Percentiles rank a stretch among this genome's conserved stretches.
These are phyloP conservation scores for Nannochloropsis limnetica DNA, from an alignment of 352 stramenopile genomes.

Conservation along the genomic window DNA sequence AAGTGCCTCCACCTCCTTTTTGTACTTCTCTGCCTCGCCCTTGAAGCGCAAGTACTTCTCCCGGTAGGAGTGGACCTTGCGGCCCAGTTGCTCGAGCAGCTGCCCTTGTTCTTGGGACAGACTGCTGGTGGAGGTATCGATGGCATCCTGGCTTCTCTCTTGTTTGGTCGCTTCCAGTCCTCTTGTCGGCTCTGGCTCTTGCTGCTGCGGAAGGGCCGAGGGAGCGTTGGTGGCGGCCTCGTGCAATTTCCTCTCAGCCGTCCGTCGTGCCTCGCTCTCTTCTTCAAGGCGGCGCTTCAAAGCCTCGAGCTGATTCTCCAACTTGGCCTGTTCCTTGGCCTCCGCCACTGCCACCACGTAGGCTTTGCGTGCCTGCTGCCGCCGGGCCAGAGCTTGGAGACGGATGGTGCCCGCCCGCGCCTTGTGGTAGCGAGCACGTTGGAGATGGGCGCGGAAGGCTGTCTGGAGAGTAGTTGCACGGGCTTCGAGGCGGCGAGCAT, in stretches of 20 bases:
- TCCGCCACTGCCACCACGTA: conserved; percentile 56
- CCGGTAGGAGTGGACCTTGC: background rate
- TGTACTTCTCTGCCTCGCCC: background rate
- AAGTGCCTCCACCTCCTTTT: conserved; percentile 20
- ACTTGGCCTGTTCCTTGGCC: conserved; percentile 82
- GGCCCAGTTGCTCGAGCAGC: background rate
- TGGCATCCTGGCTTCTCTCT: background rate
- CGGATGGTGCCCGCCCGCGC: conserved; percentile 36
- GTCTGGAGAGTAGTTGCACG: background rate
- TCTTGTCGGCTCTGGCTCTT: background rate
- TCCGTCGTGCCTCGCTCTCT: conserved; percentile 65
- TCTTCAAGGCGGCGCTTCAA: conserved; percentile 79
- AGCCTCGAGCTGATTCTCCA: conserved; percentile 85
- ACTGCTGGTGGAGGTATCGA: background rate
- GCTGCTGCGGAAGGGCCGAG: background rate
- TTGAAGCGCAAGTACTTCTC: conserved; percentile 15
- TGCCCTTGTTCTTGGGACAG: conserved; percentile 24
- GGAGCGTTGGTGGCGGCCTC: background rate
- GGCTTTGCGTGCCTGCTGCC: conserved; percentile 34
- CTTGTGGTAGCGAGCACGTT: background rate
- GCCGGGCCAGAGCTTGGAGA: conserved; percentile 43
- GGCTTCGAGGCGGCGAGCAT: background rate
- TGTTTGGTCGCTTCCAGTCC: background rate
- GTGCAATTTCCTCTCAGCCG: conserved; percentile 35
- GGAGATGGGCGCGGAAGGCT: background rate